Base-by-base conservation (phyloP, 345 rosid species). In the Arabis alpina region DNA sequence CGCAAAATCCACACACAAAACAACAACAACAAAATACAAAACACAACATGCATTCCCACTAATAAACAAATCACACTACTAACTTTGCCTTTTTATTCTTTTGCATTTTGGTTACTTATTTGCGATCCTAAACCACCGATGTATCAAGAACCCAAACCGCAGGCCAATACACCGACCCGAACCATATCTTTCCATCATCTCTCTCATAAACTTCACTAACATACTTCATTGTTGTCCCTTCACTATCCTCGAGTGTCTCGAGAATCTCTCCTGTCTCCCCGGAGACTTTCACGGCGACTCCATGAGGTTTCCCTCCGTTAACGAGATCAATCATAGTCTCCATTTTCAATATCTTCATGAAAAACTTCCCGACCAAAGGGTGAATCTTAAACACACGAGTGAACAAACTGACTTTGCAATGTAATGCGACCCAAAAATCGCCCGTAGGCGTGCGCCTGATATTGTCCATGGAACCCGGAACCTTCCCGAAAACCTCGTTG, bases 191-290 rank as follows among this genome's bases (percentile, higher is more conserved):
- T 4, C 76, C 76, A 10, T 86, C 86, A 50, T 83, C 76, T 45
- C 78, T 77, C 72, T 88, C 92, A 77, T 80, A 86, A 64, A 86
- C 82, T 78, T 90, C 94, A 68, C 97, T 88, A 1, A 83, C 75
- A 61, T 76, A 77, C 66, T 75, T 77, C 79, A 90, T 44, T 3
- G 63, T 75, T 66, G 70, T 82, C 55, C 85, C 85, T 42, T 83
- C 86, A 36, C 53, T 53, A 40, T 88, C 87, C 66, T 85, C 87
- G 41, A 84, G 55, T 24, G 79, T 74, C 54, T 81, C 72, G 49
- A 88, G 7, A 55, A 86, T 56, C 66, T 85, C 74, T 3, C 91
- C 93, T 1, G 76, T 75, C 76, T 82, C 86, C 30, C 82, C 82
- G 4, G 37, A 64, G 37, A 86, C 52, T 76, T 80, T 90, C 23